Conservation (phyloP, 1,139 yeast genomes). For the Diutina rugosa region DNA sequence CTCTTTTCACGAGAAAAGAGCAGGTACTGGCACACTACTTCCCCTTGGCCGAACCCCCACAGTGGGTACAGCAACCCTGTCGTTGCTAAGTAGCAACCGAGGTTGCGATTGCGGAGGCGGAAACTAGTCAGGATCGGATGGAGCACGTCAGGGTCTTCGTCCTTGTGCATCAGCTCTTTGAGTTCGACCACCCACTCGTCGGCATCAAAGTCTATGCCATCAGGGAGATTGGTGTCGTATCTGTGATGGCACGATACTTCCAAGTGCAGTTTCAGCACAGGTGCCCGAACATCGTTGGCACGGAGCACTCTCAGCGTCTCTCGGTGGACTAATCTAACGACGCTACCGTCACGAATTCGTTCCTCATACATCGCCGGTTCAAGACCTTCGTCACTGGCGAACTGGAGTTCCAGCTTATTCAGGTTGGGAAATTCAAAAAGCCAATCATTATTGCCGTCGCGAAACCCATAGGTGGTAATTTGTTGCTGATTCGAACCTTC, state of each 20-base stretch:
- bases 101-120: constrained; percentile 42
- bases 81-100: constrained; percentile 67
- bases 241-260: constrained; percentile 52
- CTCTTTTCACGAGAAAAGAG: constrained; percentile 42
- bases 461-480: constrained; percentile 63
- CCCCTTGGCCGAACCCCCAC: constrained; percentile 80
- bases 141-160: constrained; percentile 22
- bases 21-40: constrained; percentile 53
- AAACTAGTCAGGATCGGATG: constrained; percentile 67
- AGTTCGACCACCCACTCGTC: constrained; percentile 64
- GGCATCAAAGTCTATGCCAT: constrained; percentile 42
- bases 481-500: constrained; percentile 67
- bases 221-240: constrained; percentile 11
- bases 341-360: constrained; percentile 34
- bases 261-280: constrained; percentile 35
- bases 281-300: constrained; percentile 46
- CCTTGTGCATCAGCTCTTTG: constrained; percentile 34
- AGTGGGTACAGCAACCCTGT: constrained; percentile 61
- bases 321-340: constrained; percentile 42
- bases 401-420: constrained; percentile 9
- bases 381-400: constrained; percentile 20
- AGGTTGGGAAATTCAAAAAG: constrained; percentile 31
- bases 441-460: constrained; percentile 60
- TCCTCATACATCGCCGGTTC: constrained; percentile 12
- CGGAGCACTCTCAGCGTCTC: constrained; percentile 44